Evolutionary conservation across 73 alveolate genomes (phyloP), one percentile per base, ranked within the genome.

Genomic region (Tetrahymena elliotti): DNA sequence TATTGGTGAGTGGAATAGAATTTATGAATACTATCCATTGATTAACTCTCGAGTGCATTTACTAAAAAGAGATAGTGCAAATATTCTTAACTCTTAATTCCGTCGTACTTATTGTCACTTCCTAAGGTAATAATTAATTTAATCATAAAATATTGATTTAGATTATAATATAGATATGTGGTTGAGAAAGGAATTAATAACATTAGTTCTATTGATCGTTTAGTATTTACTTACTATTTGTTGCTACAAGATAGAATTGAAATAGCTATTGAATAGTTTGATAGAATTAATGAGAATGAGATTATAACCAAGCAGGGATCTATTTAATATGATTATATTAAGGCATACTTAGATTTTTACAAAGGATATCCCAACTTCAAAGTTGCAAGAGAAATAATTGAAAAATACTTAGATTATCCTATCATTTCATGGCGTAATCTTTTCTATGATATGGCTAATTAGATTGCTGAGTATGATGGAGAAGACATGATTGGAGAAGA

Each of bases 41-140:
- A 96, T 98, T 27, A 98, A 98, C 84, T 97, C 99, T 33, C 95
- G 99, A 96, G 99, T 97, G 33, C 99, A 98, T 93, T 97, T 96
- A 83, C 97, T 98, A 16, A 99, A 99, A 68, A 33, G 88, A 33
- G 95, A 96, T 24, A 68, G 88, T 83, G 93, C 83, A 27, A 93
- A 96, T 22, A 95, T 96, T 27, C 53, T 95, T 15, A 96, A 96
- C 40, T 38, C 38, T n/a, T 84, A 95, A 92, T 95, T 96, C 83
- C 95, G 93, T 95, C 53, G 41, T 35, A 82, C 84, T 35, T 96
- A 96, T 53, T 34, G 38, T 27, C 93, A 95, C 22, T 96, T 95
- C 93, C 53, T 96, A 41, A 38, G 47, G 84, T 92, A 95, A 93
- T 94, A 93, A 0, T 33, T 96, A 12, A 47, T 24, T 54, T 83